Percentiles rank a stretch among this genome's conserved stretches.
These are phyloP conservation scores for Vanrija sp. DNA, from an alignment of 1,284 basidiomycete genomes.

Conservation along the genomic window DNA sequence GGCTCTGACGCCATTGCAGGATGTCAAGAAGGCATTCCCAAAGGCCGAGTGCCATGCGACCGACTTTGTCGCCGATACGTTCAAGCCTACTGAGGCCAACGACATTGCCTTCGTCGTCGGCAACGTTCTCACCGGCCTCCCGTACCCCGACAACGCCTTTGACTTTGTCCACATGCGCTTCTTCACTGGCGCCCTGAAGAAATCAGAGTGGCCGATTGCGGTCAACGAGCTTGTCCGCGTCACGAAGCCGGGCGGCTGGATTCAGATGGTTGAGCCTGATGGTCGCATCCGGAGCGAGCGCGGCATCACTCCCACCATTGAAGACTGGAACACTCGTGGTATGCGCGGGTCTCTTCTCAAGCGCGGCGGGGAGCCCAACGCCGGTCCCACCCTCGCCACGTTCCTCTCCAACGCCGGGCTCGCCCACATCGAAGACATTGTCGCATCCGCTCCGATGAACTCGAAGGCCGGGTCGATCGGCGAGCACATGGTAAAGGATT, in stretches of 20 bases:
- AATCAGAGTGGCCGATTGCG: conserved; percentile 29
- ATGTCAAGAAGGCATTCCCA: not conserved
- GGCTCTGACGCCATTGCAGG: not conserved
- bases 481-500: conserved; percentile 1
- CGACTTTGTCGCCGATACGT: conserved; percentile 2
- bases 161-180: conserved; percentile 38
- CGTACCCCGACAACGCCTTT: conserved; percentile 18
- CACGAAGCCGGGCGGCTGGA: conserved; percentile 35
- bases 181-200: conserved; percentile 32
- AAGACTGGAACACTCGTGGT: conserved; percentile 11
- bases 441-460: conserved; percentile 2
- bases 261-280: conserved; percentile 42
- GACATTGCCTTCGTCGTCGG: not conserved
- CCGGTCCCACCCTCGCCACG: conserved; percentile 12
- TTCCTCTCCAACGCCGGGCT: conserved; percentile 29
- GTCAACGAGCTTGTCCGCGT: conserved; percentile 35
- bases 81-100: not conserved
- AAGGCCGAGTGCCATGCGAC: not conserved
- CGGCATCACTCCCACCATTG: conserved; percentile 12
- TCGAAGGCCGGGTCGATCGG: not conserved
- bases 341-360: conserved; percentile 16
- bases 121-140: not conserved
- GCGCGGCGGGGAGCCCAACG: conserved; percentile 21
- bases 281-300: conserved; percentile 21
- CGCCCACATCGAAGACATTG: conserved; percentile 12